These are phyloP conservation scores for Stephanodiscus triporus DNA, from an alignment of 108 stramenopile genomes.

Conservation along the genomic window DNA sequence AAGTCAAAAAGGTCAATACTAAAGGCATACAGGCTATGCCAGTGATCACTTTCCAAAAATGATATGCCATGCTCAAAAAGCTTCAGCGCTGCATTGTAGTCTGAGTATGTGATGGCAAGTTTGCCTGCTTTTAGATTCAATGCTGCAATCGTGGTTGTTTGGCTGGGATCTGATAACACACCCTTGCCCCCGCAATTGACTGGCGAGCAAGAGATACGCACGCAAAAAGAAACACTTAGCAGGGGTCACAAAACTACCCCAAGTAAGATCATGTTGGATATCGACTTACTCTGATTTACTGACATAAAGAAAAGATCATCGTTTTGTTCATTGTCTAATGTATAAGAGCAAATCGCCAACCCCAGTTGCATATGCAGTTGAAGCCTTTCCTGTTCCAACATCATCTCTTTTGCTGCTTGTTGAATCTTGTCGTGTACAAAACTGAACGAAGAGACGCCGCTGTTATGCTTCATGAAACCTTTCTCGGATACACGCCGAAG, in stretches of 20 bases:
- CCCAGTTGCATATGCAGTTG: conserved; percentile 23
- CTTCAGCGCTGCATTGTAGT: conserved; percentile 10
- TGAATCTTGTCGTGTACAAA: conserved; percentile 46
- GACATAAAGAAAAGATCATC: conserved; percentile 34
- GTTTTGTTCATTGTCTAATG: conserved; percentile 5
- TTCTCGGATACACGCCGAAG: conserved; percentile 1
- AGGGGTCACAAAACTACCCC: not conserved
- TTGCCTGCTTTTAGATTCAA: conserved; percentile 37
- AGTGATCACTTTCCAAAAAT: conserved; percentile 22
- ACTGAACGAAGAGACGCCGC: conserved; percentile 2
- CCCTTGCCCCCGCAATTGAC: conserved; percentile 26
- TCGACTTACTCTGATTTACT: conserved; percentile 17
- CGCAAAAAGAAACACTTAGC: not conserved
- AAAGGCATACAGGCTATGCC: conserved; percentile 18
- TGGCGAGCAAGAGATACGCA: not conserved
- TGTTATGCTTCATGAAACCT: conserved; percentile 8
- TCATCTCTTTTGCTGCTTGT: conserved; percentile 39
- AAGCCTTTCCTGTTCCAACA: conserved; percentile 9
- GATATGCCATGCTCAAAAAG: conserved; percentile 36
- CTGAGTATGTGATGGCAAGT: conserved; percentile 16
- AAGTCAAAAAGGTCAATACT: conserved; percentile 28
- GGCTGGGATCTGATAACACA: conserved; percentile 6
- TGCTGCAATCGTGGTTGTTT: conserved; percentile 21
- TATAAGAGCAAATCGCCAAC: conserved; percentile 15
- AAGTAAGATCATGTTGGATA: not conserved